Evolutionary conservation across 768 basidiomycete genomes (phyloP).

Genomic region (Rhodotorula sphaerocarpa): DNA sequence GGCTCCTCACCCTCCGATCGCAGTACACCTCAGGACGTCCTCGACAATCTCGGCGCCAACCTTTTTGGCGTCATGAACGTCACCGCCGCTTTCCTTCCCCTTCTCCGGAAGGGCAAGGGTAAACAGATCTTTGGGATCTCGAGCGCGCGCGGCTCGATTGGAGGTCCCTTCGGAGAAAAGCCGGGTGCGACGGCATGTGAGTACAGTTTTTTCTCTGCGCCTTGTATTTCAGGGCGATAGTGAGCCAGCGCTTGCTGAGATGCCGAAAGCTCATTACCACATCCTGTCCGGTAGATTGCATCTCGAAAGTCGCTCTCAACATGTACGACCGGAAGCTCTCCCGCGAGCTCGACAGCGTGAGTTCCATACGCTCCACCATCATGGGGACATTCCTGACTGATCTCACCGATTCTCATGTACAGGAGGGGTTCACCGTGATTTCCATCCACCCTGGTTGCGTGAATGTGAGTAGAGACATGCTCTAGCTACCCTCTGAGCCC

Average conservation of each 20-base stretch:
- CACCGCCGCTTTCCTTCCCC: background rate
- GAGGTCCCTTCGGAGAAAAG: background rate
- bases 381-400: background rate
- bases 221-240: too few species aligned
- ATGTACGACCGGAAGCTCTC: background rate
- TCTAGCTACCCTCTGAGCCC: background rate
- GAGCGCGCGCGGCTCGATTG: background rate
- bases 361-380: too few species aligned
- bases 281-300: background rate
- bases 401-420: background rate
- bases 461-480: background rate
- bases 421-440: constrained; percentile 1
- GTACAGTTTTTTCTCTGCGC: background rate
- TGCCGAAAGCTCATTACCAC: too few species aligned
- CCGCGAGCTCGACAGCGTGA: background rate
- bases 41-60: background rate
- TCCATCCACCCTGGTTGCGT: background rate
- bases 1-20: too few species aligned
- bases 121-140: background rate
- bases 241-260: too few species aligned
- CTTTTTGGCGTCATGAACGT: background rate
- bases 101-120: background rate
- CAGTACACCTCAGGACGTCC: background rate
- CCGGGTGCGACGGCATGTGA: background rate
- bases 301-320: background rate